Evolutionary conservation across 495 filamentous ascomycete genomes (phyloP).

Genomic region (Penicillium tannophilum): DNA sequence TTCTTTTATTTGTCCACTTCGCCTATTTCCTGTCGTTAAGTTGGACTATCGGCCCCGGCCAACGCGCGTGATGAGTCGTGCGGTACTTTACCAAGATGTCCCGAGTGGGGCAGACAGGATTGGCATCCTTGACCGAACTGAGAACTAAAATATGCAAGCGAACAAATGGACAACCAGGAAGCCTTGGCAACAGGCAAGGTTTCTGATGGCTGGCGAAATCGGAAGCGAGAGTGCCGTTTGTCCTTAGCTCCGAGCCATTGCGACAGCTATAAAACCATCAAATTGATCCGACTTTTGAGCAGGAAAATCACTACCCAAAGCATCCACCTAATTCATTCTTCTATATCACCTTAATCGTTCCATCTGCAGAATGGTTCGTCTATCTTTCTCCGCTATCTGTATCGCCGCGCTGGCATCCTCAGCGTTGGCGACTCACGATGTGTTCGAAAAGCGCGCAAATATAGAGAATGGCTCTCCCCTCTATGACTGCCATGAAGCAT

Average conservation of each 20-base stretch:
- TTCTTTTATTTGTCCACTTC: too few relatives aligned
- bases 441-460: slow-evolving; percentile 7
- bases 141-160: background rate
- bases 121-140: background rate
- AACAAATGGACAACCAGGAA: background rate
- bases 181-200: background rate
- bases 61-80: background rate
- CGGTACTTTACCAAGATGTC: background rate
- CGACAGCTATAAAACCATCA: background rate
- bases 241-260: background rate
- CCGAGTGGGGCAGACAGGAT: slow-evolving; percentile 7
- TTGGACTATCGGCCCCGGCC: background rate
- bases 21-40: too few relatives aligned
- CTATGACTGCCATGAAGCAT: slow-evolving; percentile 53
- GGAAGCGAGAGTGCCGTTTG: background rate
- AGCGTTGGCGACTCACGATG: slow-evolving; percentile 12
- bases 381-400: slow-evolving; percentile 1
- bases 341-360: background rate
- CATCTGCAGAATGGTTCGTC: background rate
- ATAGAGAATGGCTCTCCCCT: slow-evolving; percentile 41
- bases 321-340: too few relatives aligned
- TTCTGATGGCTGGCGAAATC: background rate
- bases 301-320: too few relatives aligned
- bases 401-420: slow-evolving; percentile 15
- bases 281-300: background rate